Evolutionary conservation across 225 moss, liverwort and hornwort genomes (phyloP).

Genomic region (Physcomitrellopsis africana): DNA sequence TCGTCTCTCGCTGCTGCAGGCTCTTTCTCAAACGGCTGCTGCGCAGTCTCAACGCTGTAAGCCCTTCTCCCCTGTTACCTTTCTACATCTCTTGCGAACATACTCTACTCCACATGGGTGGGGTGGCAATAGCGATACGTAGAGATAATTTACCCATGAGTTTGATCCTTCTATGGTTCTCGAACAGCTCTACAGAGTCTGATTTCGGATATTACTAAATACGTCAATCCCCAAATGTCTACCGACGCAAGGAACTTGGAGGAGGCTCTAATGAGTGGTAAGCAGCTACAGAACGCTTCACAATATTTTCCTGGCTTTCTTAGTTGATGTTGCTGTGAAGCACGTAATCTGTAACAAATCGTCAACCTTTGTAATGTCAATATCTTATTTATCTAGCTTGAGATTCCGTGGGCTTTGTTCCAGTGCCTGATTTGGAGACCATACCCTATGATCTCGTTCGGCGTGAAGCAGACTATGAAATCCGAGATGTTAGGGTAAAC

Average conservation of each 20-base stretch:
- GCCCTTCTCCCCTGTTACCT: constrained; percentile 7
- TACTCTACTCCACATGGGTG: background rate
- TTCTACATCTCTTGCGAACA: background rate
- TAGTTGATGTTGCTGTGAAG: constrained; percentile 10
- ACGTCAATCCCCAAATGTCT: constrained; percentile 54
- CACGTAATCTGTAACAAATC: constrained; percentile 1
- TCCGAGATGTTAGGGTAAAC: constrained; percentile 81
- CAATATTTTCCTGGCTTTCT: background rate
- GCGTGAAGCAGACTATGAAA: constrained; percentile 65
- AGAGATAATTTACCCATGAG: background rate
- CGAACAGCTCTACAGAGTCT: constrained; percentile 65
- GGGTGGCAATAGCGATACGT: background rate
- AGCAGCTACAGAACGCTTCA: constrained; percentile 21
- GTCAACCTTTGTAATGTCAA: constrained; percentile 5
- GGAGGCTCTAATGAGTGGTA: constrained; percentile 92
- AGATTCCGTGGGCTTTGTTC: constrained; percentile 26
- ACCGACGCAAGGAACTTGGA: constrained; percentile 73
- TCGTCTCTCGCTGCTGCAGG: constrained; percentile 67
- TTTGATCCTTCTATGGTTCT: constrained; percentile 5
- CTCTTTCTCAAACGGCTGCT: constrained; percentile 80
- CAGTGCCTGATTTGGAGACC: constrained; percentile 95
- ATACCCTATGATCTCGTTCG: constrained; percentile 84
- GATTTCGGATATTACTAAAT: constrained; percentile 61
- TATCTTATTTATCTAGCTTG: constrained; percentile 21
- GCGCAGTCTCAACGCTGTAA: constrained; percentile 73